These are phyloP conservation scores for Solanum lycopersicoides DNA, from an alignment of 257 asterid genomes.

Conservation along the genomic window DNA sequence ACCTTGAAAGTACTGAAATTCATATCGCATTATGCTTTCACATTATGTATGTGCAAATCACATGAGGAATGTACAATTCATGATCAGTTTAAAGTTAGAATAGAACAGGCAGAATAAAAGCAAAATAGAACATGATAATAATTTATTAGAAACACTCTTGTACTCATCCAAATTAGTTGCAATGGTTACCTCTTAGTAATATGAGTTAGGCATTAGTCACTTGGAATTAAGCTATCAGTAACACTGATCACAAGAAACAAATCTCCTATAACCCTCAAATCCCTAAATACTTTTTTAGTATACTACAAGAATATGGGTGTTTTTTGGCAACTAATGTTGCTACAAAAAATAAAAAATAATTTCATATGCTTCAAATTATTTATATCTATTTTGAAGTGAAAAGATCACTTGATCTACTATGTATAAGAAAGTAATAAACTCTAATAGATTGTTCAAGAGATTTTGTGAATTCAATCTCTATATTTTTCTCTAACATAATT, in stretches of 20 bases:
- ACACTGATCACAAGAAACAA: background rate
- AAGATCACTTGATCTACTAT: background rate
- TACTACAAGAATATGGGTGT: background rate
- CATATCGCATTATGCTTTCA: background rate
- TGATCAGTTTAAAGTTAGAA: background rate
- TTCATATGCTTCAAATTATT: no score
- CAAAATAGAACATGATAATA: background rate
- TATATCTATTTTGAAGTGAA: background rate
- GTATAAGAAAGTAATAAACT: background rate
- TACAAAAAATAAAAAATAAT: no score
- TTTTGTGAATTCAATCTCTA: background rate
- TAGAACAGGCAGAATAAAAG: background rate
- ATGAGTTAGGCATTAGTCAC: background rate
- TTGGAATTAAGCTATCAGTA: background rate
- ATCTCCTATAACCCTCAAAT: background rate
- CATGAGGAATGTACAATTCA: background rate
- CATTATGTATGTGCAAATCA: background rate
- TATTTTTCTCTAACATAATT: no score
- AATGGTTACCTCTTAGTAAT: background rate
- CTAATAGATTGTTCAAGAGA: background rate
- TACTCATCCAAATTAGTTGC: background rate
- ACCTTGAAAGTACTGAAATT: background rate
- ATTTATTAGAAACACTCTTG: background rate
- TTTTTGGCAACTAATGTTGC: no score
- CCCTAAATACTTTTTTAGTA: background rate